Conservation (phyloP, 2,329 filamentous ascomycete genomes). For the Domatiomyces catenatus region DNA sequence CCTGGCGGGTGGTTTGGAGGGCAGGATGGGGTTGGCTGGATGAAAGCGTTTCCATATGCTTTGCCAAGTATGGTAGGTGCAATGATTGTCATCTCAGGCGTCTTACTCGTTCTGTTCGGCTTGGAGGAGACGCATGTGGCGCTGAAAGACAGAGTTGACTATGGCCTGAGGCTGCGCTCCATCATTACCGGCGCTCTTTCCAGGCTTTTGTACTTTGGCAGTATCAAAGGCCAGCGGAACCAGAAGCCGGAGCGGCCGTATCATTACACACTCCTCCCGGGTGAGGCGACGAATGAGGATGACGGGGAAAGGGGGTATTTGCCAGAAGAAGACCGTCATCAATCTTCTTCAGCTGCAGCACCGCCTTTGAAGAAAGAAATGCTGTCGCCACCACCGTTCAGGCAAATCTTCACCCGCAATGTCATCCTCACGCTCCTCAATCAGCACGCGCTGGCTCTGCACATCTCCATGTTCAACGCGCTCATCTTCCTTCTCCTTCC, state of each 20-base stretch:
- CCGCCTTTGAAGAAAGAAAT: slow-evolving; percentile 2
- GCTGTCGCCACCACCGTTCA: slow-evolving; percentile 22
- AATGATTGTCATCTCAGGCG: slow-evolving; percentile 41
- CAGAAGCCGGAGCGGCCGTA: slow-evolving; percentile 4
- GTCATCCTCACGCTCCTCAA: slow-evolving; percentile 44
- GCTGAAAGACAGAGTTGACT: slow-evolving; percentile 26
- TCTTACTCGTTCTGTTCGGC: slow-evolving; percentile 43
- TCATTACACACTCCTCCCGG: slow-evolving; percentile 4
- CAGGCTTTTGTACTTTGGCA: not conserved
- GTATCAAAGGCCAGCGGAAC: not conserved
- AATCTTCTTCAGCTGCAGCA: slow-evolving; percentile 1
- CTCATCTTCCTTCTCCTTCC: slow-evolving; percentile 66
- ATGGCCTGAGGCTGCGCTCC: slow-evolving; percentile 23
- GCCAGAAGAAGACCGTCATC: not conserved
- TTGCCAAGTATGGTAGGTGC: slow-evolving; percentile 55
- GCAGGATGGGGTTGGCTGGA: slow-evolving; percentile 45
- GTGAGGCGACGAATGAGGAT: not conserved
- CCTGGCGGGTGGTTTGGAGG: slow-evolving; percentile 42
- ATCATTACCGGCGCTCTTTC: not conserved
- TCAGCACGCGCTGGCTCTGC: slow-evolving; percentile 56
- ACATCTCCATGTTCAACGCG: slow-evolving; percentile 60
- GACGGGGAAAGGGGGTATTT: slow-evolving; percentile 10
- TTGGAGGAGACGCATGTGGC: slow-evolving; percentile 44
- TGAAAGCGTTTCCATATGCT: slow-evolving; percentile 51
- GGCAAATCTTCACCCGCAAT: slow-evolving; percentile 39